Percentiles rank a stretch among this genome's conserved stretches.
Evolutionary conservation across 106 monocot species (phyloP).

Genomic region (Phalaenopsis equestris): DNA sequence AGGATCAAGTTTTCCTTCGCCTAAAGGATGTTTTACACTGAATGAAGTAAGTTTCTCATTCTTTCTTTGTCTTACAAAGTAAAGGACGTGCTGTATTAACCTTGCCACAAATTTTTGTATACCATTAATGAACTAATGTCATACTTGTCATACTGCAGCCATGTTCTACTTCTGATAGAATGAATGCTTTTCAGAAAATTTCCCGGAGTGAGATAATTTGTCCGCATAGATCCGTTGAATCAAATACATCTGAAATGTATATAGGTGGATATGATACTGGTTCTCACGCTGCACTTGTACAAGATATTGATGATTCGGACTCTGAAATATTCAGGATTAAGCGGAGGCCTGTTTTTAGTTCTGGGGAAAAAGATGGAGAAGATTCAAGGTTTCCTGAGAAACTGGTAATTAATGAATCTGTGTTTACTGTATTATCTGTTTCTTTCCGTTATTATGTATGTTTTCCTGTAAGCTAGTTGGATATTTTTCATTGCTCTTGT

Average conservation of each 20-base stretch:
- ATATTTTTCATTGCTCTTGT: too few relatives aligned
- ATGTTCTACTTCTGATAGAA: not conserved
- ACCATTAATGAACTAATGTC: not conserved
- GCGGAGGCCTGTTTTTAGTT: constrained; percentile 25
- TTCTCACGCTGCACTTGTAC: constrained; percentile 4
- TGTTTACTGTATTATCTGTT: not conserved
- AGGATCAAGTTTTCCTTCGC: constrained; percentile 7
- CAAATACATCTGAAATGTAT: constrained; percentile 5
- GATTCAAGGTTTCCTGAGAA: constrained; percentile 19
- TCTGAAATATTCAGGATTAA: constrained; percentile 64
- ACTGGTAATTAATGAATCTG: constrained; percentile 29
- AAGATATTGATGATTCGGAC: constrained; percentile 50
- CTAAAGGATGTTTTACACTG: not conserved
- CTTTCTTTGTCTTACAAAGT: not conserved
- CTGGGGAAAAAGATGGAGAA: constrained; percentile 11
- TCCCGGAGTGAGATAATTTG: not conserved
- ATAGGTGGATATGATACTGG: not conserved
- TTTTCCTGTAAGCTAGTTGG: not conserved
- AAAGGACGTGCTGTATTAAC: not conserved
- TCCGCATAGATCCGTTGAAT: not conserved
- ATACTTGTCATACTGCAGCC: not conserved
- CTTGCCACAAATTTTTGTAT: not conserved
- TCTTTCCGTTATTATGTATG: not conserved
- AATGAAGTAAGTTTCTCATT: constrained; percentile 8
- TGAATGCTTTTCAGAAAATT: constrained; percentile 3